Percentiles rank a stretch among this genome's conserved stretches.
Evolutionary conservation across 164 flowering plant species (phyloP).

Genomic region (Tinospora cordifolia): DNA sequence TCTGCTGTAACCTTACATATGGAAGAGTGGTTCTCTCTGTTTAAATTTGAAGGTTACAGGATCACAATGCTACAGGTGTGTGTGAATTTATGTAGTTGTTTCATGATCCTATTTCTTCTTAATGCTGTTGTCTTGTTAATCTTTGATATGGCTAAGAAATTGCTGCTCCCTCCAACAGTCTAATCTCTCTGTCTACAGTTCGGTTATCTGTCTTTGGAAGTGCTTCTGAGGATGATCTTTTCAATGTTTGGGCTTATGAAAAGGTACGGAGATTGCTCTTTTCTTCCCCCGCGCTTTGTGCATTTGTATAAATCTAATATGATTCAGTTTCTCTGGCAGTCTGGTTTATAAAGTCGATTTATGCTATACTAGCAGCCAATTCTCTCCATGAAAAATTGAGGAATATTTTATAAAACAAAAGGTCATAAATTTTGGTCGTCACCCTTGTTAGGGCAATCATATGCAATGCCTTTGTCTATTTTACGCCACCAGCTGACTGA

Average conservation of each 20-base stretch:
- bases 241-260: conserved; percentile 65
- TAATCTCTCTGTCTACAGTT: conserved; percentile 39
- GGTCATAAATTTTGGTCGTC: no score
- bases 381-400: no score
- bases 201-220: conserved; percentile 87
- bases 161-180: not conserved
- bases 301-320: no score
- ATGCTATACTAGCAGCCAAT: no score
- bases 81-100: conserved; percentile 49
- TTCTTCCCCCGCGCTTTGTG: no score
- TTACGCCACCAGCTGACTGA: no score
- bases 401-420: no score
- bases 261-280: conserved; percentile 26
- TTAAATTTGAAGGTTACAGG: conserved; percentile 72
- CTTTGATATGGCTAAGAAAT: not conserved
- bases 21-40: conserved; percentile 69
- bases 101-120: not conserved
- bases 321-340: no score
- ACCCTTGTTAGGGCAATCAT: no score
- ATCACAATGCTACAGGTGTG: conserved; percentile 91
- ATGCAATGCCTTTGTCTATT: no score
- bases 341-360: no score
- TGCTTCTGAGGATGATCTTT: conserved; percentile 67
- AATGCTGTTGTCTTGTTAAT: not conserved
- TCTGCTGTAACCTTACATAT: conserved; percentile 74